A percentile compares a stretch with the other conserved stretches of the same genome.
phyloP scores from a whole-genome alignment of 768 basidiomycete genomes.

The Termitomyces sp. region DNA sequence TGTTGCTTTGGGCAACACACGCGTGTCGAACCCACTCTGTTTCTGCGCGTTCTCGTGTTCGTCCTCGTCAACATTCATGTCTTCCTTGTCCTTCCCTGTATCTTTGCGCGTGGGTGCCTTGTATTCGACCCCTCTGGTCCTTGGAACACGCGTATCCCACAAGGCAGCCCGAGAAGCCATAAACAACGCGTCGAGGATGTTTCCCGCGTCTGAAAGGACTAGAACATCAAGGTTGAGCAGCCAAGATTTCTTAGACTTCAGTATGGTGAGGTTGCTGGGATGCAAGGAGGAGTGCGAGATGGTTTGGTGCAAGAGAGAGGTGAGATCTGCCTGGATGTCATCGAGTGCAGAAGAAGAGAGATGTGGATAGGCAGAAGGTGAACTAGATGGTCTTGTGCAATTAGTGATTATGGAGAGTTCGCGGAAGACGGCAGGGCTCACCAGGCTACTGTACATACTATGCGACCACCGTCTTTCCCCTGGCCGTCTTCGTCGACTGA shows the following conservation, averaged over 20 bases:
- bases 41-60: constrained; percentile 9
- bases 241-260: constrained; percentile 69
- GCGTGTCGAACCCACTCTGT: constrained; percentile 58
- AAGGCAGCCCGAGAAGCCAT: constrained; percentile 76
- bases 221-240: constrained; percentile 72
- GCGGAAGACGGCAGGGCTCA: constrained; percentile 34
- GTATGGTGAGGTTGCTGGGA: constrained; percentile 60
- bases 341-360: constrained; percentile 63
- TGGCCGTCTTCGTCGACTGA: constrained; percentile 37
- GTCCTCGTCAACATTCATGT: constrained; percentile 58
- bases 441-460: constrained; percentile 76
- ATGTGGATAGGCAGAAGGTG: constrained; percentile 77
- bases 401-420: constrained; percentile 1
- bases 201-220: constrained; percentile 71
- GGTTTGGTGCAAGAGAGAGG: constrained; percentile 57
- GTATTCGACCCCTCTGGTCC: constrained; percentile 70
- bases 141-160: constrained; percentile 78
- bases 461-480: constrained; percentile 54
- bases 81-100: constrained; percentile 25
- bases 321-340: constrained; percentile 74
- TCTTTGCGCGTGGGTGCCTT: constrained; percentile 32
- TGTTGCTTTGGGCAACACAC: constrained; percentile 46
- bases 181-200: constrained; percentile 74
- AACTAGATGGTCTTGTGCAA: constrained; percentile 46
- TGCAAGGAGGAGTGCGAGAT: constrained; percentile 66